Base-by-base conservation (phyloP, 257 asterid species). In the Solanum bulbocastanum region DNA sequence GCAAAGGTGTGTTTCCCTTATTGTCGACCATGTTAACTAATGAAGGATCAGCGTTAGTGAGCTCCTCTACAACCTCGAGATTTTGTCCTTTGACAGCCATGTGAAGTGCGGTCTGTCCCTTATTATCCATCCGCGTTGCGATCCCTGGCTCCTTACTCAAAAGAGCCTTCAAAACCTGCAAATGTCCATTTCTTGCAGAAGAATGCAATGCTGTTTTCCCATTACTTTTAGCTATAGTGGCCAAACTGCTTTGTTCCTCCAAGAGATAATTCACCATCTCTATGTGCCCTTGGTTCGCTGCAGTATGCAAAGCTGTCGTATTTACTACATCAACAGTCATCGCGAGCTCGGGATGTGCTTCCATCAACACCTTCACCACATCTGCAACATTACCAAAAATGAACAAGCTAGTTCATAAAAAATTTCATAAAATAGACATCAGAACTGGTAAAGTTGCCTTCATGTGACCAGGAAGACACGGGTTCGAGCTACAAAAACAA, bases 61-160 rank as follows among this genome's bases (percentile, higher is more conserved):
- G 93, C 40, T 44, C 93, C 62, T 89, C 91, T 35, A 91, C 94
- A 56, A 92, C 92, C 83, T 90, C 91, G 33, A 91, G 90, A 75
- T 90, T 92, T 85, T 91, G 92, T n/a, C 94, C 94, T 75, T 92
- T 92, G 30, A 91, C 94, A n/a, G 94, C 93, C 94, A 92, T 92
- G 88, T 92, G 94, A 60, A 92, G 94, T 5, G 93, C 92, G 3
- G 93, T 91, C 83, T 92, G 94, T 27, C 94, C 94, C 87, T 92
- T 92, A 84, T 92, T 92, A 87, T 92, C 94, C 32, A 27, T 88
- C 56, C 94, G 87, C 0, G 89, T 75, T 39, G 89, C 90, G 7
- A 90, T 86, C 10, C 87, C 87, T 1, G 91, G 91, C 25, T 92
- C 93, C 44, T 88, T 90, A 40, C 89, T 89, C 91, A 92, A 68